These are phyloP conservation scores for Bacidia rubella DNA, from an alignment of 495 filamentous ascomycete species.

Conservation along the genomic window DNA sequence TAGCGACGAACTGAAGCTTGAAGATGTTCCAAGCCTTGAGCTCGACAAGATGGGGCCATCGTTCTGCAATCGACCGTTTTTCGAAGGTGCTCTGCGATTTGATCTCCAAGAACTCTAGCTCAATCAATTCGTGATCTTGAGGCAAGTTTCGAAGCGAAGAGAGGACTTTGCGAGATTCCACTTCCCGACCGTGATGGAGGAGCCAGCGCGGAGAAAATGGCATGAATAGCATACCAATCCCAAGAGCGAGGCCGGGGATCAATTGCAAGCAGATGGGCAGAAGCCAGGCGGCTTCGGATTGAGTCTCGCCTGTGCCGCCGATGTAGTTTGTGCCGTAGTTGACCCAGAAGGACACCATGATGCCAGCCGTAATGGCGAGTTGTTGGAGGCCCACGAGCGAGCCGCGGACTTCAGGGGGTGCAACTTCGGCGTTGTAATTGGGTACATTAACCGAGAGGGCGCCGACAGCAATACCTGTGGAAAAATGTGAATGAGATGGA, in stretches of 20 bases:
- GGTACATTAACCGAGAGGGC: slow-evolving; percentile 39
- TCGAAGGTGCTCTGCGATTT: slow-evolving; percentile 68
- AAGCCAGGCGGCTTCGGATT: slow-evolving; percentile 59
- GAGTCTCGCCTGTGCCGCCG: slow-evolving; percentile 48
- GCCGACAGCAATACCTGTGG: slow-evolving; percentile 35
- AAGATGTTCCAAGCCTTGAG: slow-evolving; percentile 43
- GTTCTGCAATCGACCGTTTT: slow-evolving; percentile 55
- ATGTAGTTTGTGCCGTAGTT: slow-evolving; percentile 62
- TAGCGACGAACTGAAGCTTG: slow-evolving; percentile 63
- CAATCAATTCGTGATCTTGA: slow-evolving; percentile 48
- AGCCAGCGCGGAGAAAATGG: slow-evolving; percentile 49
- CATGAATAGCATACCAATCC: slow-evolving; percentile 35
- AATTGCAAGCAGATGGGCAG: slow-evolving; percentile 49
- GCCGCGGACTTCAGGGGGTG: slow-evolving; percentile 48
- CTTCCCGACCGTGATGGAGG: slow-evolving; percentile 31
- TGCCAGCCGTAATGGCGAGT: slow-evolving; percentile 69
- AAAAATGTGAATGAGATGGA: slow-evolving; percentile 12
- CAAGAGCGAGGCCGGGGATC: slow-evolving; percentile 37
- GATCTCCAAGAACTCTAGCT: slow-evolving; percentile 72
- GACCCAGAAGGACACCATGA: slow-evolving; percentile 55
- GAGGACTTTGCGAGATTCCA: slow-evolving; percentile 42
- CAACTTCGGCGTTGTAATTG: slow-evolving; percentile 56
- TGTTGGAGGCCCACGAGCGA: slow-evolving; percentile 68
- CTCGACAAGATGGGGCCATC: slow-evolving; percentile 54
- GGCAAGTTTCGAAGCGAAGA: slow-evolving; percentile 49